Conservation (phyloP, 768 basidiomycete species). For the Dentipellis fragilis region DNA sequence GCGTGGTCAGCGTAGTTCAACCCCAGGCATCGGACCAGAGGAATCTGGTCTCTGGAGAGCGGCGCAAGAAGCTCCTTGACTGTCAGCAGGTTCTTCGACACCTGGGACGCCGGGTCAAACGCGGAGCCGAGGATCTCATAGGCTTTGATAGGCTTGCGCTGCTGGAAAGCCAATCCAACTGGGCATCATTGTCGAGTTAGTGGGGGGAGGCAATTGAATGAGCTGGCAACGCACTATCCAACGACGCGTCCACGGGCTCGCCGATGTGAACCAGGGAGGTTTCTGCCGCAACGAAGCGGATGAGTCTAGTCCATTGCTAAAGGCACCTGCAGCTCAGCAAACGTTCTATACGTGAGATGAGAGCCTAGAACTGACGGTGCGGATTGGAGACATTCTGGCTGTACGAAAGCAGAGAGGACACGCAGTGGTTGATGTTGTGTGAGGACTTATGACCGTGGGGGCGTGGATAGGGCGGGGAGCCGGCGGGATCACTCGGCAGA, state of each 20-base stretch:
- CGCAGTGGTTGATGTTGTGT: background rate
- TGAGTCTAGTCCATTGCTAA: slow-evolving; percentile 71
- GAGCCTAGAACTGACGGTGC: slow-evolving; percentile 31
- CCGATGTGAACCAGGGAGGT: slow-evolving; percentile 68
- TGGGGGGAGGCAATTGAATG: background rate
- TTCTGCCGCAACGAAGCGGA: slow-evolving; percentile 73
- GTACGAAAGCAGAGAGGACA: background rate
- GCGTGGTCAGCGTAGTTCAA: slow-evolving; percentile 84
- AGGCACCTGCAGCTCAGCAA: background rate
- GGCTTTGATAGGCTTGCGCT: slow-evolving; percentile 46
- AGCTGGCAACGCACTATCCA: slow-evolving; percentile 42
- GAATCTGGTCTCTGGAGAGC: slow-evolving; percentile 55
- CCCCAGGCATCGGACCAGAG: slow-evolving; percentile 66
- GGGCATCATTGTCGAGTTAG: slow-evolving; percentile 1
- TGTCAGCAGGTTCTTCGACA: slow-evolving; percentile 55
- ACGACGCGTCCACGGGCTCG: slow-evolving; percentile 55
- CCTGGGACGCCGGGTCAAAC: slow-evolving; percentile 53
- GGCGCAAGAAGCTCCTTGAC: slow-evolving; percentile 65
- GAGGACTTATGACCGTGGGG: background rate
- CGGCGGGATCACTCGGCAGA: background rate
- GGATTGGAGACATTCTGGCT: slow-evolving; percentile 45
- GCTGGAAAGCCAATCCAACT: slow-evolving; percentile 53
- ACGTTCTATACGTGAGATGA: background rate
- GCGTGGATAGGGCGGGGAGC: slow-evolving; percentile 8
- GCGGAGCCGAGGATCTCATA: slow-evolving; percentile 65